These are phyloP conservation scores for Kwoniella dejecticola DNA, from an alignment of 768 basidiomycete species.

Conservation along the genomic window DNA sequence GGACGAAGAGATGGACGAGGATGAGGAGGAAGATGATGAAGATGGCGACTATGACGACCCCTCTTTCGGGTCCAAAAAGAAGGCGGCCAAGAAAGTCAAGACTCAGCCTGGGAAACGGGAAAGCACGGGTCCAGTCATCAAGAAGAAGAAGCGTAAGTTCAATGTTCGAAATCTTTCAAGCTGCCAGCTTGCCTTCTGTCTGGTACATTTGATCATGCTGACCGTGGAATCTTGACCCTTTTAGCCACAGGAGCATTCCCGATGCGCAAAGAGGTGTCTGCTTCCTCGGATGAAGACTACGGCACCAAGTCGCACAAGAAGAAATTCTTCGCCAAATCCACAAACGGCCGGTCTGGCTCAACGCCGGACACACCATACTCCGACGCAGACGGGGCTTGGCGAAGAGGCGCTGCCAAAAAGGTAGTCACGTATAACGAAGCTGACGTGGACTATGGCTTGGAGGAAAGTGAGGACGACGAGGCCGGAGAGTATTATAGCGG, in stretches of 20 bases:
- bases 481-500: conserved; percentile 24
- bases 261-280: conserved; percentile 26
- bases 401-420: conserved; percentile 45
- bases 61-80: conserved; percentile 33
- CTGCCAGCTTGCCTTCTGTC: neutral
- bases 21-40: conserved; percentile 39
- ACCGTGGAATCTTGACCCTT: too few relatives aligned
- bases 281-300: conserved; percentile 51
- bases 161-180: neutral
- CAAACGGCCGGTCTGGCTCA: conserved; percentile 15
- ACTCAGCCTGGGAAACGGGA: conserved; percentile 11
- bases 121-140: conserved; percentile 12
- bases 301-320: conserved; percentile 49
- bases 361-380: conserved; percentile 35
- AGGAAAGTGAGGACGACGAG: conserved; percentile 37
- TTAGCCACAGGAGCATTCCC: conserved; percentile 41
- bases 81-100: conserved; percentile 13
- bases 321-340: conserved; percentile 31
- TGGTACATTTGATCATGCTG: too few relatives aligned
- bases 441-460: conserved; percentile 50
- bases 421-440: conserved; percentile 50
- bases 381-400: conserved; percentile 38
- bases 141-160: conserved; percentile 31
- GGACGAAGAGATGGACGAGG: conserved; percentile 34
- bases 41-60: conserved; percentile 42